Evolutionary conservation across 2,329 filamentous ascomycete species (phyloP).

Genomic region (Chaetothyriales sp.): DNA sequence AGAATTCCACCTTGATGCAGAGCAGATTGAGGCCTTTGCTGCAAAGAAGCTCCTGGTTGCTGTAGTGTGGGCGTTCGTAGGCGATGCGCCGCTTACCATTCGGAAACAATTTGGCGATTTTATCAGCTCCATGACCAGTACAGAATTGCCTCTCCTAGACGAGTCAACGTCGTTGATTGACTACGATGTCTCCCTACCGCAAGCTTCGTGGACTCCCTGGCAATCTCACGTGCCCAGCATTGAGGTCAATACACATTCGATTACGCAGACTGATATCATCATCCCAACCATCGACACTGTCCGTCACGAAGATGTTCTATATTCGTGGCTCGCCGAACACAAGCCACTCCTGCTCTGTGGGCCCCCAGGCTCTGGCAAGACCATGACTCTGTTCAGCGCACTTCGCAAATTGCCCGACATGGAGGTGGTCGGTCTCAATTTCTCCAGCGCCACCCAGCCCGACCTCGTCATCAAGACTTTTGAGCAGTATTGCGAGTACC

Average conservation of each 20-base stretch:
- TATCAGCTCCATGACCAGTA: slow-evolving; percentile 66
- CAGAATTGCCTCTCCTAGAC: slow-evolving; percentile 69
- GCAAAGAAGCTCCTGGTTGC: slow-evolving; percentile 90
- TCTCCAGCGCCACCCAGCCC: slow-evolving; percentile 95
- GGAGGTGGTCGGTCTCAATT: slow-evolving; percentile 98
- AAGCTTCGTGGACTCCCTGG: slow-evolving; percentile 83
- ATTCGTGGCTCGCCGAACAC: slow-evolving; percentile 98
- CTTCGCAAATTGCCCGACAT: slow-evolving; percentile 94
- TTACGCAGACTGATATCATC: slow-evolving; percentile 95
- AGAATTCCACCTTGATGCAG: slow-evolving; percentile 82
- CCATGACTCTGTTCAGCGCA: slow-evolving; percentile 97
- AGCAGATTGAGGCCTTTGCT: slow-evolving; percentile 78
- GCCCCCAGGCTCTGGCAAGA: slow-evolving; percentile 96
- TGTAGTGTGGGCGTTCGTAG: slow-evolving; percentile 88
- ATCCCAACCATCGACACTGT: slow-evolving; percentile 97
- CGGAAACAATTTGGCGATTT: slow-evolving; percentile 82
- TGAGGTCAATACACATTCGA: slow-evolving; percentile 95
- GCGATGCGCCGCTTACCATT: slow-evolving; percentile 79
- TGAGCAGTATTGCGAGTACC: slow-evolving; percentile 98
- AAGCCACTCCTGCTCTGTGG: slow-evolving; percentile 94
- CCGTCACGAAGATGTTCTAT: slow-evolving; percentile 95
- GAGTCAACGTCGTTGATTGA: slow-evolving; percentile 81
- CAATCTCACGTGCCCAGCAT: slow-evolving; percentile 86
- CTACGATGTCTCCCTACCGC: slow-evolving; percentile 78
- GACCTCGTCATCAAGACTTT: slow-evolving; percentile 98